phyloP scores from a whole-genome alignment of 2,329 filamentous ascomycete species.

The Coniochaeta sp. region DNA sequence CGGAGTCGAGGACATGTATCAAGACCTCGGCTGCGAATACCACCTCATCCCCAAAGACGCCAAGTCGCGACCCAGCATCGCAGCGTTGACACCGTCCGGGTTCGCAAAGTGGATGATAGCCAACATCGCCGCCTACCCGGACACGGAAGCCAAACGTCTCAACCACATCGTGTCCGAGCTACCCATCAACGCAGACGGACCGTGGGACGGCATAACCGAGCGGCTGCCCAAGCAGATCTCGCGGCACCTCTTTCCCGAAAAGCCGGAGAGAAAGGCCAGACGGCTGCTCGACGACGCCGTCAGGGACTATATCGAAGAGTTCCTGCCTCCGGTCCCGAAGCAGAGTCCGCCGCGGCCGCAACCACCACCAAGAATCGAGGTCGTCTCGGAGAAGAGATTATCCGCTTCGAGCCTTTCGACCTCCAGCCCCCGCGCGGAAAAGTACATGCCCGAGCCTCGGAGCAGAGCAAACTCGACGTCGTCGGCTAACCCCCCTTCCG shows the following conservation, averaged over 20 bases:
- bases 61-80: conserved; percentile 47
- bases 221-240: conserved; percentile 74
- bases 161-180: conserved; percentile 60
- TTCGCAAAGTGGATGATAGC: conserved; percentile 66
- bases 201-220: conserved; percentile 57
- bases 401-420: not conserved
- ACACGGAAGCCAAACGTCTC: conserved; percentile 65
- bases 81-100: conserved; percentile 58
- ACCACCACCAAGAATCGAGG: not conserved
- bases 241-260: conserved; percentile 60
- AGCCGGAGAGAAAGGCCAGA: conserved; percentile 47
- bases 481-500: not conserved
- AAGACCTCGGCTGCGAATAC: conserved; percentile 48
- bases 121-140: conserved; percentile 68
- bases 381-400: not conserved
- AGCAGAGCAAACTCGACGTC: not conserved
- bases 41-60: conserved; percentile 53
- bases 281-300: conserved; percentile 55
- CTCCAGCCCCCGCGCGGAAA: not conserved
- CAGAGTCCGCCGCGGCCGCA: not conserved
- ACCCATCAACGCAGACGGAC: conserved; percentile 49
- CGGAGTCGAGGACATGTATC: conserved; percentile 50
- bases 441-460: not conserved
- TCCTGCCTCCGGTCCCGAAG: not conserved
- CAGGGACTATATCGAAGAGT: conserved; percentile 28